A percentile compares a stretch with the other conserved stretches of the same genome.
These are phyloP conservation scores for Sparassis latifolia DNA, from an alignment of 1,284 basidiomycete species.

Conservation along the genomic window DNA sequence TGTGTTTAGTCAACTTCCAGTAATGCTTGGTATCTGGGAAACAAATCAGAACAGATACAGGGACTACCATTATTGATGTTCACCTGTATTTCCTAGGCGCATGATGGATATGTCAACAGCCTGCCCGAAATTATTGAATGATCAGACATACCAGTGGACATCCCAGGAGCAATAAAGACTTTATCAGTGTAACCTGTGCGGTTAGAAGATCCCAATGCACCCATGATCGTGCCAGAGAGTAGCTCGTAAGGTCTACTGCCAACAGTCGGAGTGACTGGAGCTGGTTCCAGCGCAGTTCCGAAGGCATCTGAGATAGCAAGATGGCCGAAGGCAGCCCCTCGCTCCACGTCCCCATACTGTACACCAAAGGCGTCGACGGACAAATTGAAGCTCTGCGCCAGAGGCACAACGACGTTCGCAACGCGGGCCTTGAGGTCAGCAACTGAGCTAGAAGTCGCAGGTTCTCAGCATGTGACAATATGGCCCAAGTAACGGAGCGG, in stretches of 20 bases:
- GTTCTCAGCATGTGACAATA: constrained; percentile 19
- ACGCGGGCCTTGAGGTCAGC: constrained; percentile 35
- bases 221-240: constrained; percentile 43
- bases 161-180: constrained; percentile 19
- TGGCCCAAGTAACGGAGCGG: background rate
- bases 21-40: constrained; percentile 38
- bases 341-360: constrained; percentile 13
- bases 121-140: background rate
- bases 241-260: constrained; percentile 40
- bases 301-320: constrained; percentile 35
- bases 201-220: constrained; percentile 29
- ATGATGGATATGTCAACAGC: too few relatives aligned
- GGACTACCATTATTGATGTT: background rate
- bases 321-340: constrained; percentile 14
- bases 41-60: background rate
- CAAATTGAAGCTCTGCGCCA: constrained; percentile 43
- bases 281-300: constrained; percentile 41
- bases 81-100: background rate
- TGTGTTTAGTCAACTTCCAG: constrained; percentile 42
- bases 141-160: constrained; percentile 13
- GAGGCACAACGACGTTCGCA: constrained; percentile 30
- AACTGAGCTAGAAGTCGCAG: constrained; percentile 34
- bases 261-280: constrained; percentile 44
- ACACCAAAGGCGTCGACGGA: constrained; percentile 46
- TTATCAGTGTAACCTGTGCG: constrained; percentile 25